phyloP scores from a whole-genome alignment of 2,329 filamentous ascomycete species.

The Leptographium galeiforme region DNA sequence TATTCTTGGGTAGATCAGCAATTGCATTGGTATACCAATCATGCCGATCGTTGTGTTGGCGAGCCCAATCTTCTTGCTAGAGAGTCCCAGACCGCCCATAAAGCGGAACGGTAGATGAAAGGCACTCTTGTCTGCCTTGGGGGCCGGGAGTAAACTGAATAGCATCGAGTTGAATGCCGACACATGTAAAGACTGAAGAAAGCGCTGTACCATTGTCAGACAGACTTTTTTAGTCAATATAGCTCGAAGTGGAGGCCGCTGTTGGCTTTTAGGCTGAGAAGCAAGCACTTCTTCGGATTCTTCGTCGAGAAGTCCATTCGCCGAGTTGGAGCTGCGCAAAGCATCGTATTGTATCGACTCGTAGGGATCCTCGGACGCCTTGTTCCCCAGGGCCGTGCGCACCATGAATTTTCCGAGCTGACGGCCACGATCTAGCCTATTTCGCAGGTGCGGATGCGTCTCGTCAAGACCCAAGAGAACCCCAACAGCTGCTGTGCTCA shows the following conservation, averaged over 20 bases:
- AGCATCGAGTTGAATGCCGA: constrained; percentile 1
- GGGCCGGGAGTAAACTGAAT: not conserved
- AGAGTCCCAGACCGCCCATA: not conserved
- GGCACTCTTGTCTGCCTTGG: not conserved
- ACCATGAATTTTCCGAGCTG: not conserved
- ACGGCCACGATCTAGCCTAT: not conserved
- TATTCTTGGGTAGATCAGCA: not conserved
- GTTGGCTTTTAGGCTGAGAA: not conserved
- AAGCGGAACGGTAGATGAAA: not conserved
- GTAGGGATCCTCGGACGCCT: not conserved
- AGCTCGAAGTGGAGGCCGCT: not conserved
- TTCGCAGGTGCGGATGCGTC: not conserved
- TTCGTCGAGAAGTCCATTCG: not conserved
- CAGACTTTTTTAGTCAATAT: not conserved
- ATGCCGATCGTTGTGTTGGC: constrained; percentile 3
- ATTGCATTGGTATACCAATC: not conserved
- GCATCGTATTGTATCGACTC: not conserved
- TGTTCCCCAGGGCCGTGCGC: not conserved
- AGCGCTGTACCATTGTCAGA: not conserved
- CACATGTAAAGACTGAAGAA: constrained; percentile 1
- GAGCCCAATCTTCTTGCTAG: not conserved
- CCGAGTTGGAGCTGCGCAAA: not conserved
- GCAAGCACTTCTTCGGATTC: not conserved
- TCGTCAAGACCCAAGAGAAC: not conserved
- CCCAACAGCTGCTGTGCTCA: not conserved